Percentiles rank a stretch among this genome's conserved stretches.
phyloP scores from a whole-genome alignment of 1,284 basidiomycete genomes.

The Microbotryomycetes sp. region DNA sequence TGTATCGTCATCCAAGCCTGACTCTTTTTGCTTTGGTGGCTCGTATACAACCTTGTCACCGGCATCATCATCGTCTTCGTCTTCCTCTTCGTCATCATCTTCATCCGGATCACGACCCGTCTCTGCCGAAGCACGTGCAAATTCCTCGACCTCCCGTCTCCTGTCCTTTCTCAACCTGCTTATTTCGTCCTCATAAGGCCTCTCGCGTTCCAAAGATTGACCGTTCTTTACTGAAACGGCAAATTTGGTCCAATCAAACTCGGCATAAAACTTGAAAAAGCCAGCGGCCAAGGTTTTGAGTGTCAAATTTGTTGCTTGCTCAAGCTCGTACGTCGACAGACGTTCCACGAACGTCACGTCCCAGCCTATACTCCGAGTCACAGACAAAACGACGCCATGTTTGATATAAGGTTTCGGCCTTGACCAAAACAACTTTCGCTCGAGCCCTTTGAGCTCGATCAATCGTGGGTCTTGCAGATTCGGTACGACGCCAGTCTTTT shows the following conservation, averaged over 20 bases:
- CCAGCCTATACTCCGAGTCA: conserved; percentile 18
- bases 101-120: not conserved
- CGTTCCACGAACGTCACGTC: conserved; percentile 28
- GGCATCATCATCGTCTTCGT: not conserved
- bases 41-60: not conserved
- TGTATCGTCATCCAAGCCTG: not conserved
- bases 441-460: conserved; percentile 22
- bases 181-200: not conserved
- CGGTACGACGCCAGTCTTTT: conserved; percentile 36
- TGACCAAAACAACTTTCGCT: conserved; percentile 30
- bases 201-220: conserved; percentile 2
- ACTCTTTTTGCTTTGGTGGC: not conserved
- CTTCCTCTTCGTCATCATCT: not conserved
- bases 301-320: not conserved
- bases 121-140: not conserved
- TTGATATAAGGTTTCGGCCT: conserved; percentile 12
- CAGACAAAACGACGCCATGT: conserved; percentile 23
- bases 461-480: conserved; percentile 38
- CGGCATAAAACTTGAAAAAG: conserved; percentile 21
- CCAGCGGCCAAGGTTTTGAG: conserved; percentile 22
- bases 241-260: conserved; percentile 3
- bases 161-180: not conserved
- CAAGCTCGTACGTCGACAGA: not conserved
- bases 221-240: conserved; percentile 21
- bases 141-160: not conserved